Conservation (phyloP, 352 stramenopile species). For the Phytophthora brassicae region DNA sequence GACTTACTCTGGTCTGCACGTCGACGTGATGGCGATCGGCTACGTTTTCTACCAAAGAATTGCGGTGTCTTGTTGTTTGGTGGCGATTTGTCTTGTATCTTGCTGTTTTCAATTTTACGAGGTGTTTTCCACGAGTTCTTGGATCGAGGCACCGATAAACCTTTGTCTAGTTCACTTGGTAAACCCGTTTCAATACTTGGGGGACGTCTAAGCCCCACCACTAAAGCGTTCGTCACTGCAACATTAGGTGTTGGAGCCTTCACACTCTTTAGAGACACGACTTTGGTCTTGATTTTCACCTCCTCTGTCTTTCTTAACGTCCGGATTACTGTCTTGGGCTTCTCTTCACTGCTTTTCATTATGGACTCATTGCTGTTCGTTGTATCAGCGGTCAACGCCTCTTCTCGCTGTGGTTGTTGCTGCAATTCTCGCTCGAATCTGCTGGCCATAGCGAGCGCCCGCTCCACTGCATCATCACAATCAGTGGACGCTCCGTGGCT, state of each 20-base stretch:
- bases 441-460: constrained; percentile 12
- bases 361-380: constrained; percentile 11
- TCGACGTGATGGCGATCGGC: constrained; percentile 4
- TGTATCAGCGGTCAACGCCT: constrained; percentile 17
- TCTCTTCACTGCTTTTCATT: background rate
- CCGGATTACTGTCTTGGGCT: background rate
- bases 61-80: background rate
- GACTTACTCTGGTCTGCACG: constrained; percentile 7
- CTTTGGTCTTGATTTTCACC: background rate
- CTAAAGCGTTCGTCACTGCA: constrained; percentile 1
- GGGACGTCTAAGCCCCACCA: background rate
- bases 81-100: no score
- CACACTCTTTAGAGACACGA: constrained; percentile 8
- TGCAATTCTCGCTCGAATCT: background rate
- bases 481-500: constrained; percentile 16
- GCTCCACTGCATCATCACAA: constrained; percentile 9
- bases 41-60: background rate
- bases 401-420: constrained; percentile 4
- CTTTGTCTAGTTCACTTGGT: background rate
- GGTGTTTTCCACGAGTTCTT: constrained; percentile 5
- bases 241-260: background rate
- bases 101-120: no score
- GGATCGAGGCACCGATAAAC: constrained; percentile 1
- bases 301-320: constrained; percentile 2
- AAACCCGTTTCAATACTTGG: background rate